phyloP scores from a whole-genome alignment of 2,329 filamentous ascomycete species.

The Hymenoscyphus scutula region DNA sequence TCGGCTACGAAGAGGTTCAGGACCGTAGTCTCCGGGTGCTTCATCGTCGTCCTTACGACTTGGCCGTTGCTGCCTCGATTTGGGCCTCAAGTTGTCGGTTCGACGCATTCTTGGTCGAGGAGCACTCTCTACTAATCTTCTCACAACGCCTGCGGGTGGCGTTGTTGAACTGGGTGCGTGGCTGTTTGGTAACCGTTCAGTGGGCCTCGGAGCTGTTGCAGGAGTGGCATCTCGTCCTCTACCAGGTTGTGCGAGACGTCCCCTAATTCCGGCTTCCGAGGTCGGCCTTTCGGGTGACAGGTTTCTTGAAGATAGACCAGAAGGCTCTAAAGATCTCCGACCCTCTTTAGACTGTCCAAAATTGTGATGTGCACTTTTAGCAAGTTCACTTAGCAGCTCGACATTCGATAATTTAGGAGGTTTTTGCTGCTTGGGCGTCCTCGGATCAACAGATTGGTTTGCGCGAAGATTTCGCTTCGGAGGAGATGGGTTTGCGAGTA shows the following conservation, averaged over 20 bases:
- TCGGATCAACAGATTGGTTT: background rate
- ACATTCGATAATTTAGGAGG: background rate
- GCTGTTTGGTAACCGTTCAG: background rate
- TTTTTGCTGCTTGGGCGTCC: background rate
- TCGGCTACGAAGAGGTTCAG: conserved; percentile 41
- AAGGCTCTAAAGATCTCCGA: conserved; percentile 9
- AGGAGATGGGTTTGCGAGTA: conserved; percentile 30
- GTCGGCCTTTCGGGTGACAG: background rate
- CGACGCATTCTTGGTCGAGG: background rate
- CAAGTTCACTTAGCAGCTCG: background rate
- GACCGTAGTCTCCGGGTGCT: conserved; percentile 9
- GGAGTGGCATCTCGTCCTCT: background rate
- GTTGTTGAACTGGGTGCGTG: background rate
- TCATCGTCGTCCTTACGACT: background rate
- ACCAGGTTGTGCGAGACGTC: background rate
- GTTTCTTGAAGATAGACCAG: conserved; percentile 15
- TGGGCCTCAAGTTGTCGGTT: conserved; percentile 1
- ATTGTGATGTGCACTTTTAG: background rate
- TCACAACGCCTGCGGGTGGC: background rate
- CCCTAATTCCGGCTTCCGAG: background rate
- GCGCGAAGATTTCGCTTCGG: conserved; percentile 18
- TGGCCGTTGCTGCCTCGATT: background rate
- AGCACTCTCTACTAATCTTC: background rate
- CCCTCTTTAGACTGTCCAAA: background rate
- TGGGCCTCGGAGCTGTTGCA: background rate